Evolutionary conservation across 192 early-diverging fungal genomes (phyloP).

Genomic region (Allomyces macrogynus): DNA sequence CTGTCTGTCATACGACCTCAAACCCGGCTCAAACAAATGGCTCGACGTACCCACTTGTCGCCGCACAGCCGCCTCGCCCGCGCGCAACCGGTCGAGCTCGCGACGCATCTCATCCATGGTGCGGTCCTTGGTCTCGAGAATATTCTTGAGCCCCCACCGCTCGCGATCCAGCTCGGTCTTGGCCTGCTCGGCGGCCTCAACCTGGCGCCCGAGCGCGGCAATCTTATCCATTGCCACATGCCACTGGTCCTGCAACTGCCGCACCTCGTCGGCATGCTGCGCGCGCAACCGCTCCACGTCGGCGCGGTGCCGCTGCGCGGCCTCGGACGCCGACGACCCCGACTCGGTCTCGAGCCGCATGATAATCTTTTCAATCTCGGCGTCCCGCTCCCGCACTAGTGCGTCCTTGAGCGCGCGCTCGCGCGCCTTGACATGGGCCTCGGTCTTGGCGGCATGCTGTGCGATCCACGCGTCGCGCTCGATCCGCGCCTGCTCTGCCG

Average conservation of each 20-base stretch:
- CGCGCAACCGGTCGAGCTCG: constrained; percentile 6
- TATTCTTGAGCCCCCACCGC: constrained; percentile 1
- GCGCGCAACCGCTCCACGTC: constrained; percentile 25
- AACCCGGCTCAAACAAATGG: too few species aligned
- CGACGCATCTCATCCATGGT: not conserved
- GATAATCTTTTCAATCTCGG: constrained; percentile 35
- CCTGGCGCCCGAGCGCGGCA: not conserved
- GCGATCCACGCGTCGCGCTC: not conserved
- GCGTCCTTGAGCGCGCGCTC: constrained; percentile 20
- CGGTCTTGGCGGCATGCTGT: not conserved
- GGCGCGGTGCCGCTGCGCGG: constrained; percentile 21
- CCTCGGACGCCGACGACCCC: constrained; percentile 21
- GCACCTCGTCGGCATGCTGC: constrained; percentile 27
- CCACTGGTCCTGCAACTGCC: constrained; percentile 28
- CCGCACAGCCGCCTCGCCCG: not conserved
- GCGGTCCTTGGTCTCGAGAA: not conserved
- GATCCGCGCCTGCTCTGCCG: not conserved
- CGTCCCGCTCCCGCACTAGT: constrained; percentile 27
- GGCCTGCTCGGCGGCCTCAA: not conserved
- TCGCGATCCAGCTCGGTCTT: not conserved
- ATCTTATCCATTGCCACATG: constrained; percentile 26
- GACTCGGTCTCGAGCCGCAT: constrained; percentile 31
- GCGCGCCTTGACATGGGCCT: not conserved
- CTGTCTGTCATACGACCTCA: too few species aligned
- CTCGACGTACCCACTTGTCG: not conserved